phyloP scores from a whole-genome alignment of 208 protist genomes.

The Trypanosoma scelopori region DNA sequence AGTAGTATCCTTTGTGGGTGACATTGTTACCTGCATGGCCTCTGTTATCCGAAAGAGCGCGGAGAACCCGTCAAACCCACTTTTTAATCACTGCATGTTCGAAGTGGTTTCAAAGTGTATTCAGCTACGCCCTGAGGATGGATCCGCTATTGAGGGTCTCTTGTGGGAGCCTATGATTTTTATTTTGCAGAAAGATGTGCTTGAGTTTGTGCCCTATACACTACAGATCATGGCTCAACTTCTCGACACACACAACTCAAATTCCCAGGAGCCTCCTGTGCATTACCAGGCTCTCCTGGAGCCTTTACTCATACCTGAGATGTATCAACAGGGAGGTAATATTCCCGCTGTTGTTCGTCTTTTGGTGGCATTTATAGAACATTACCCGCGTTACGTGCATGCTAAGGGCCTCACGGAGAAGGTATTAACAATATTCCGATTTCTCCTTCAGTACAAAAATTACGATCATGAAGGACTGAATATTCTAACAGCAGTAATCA shows the following conservation, averaged over 20 bases:
- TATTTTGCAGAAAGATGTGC: slow-evolving; percentile 90
- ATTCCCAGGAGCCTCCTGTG: slow-evolving; percentile 36
- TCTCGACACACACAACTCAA: slow-evolving; percentile 71
- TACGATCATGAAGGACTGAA: slow-evolving; percentile 92
- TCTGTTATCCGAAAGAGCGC: slow-evolving; percentile 52
- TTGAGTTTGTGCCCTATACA: slow-evolving; percentile 96
- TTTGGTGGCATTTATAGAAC: slow-evolving; percentile 71
- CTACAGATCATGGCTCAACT: slow-evolving; percentile 96
- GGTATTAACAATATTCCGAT: slow-evolving; percentile 57
- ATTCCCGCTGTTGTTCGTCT: slow-evolving; percentile 84
- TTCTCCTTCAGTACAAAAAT: slow-evolving; percentile 78
- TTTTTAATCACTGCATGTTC: slow-evolving; percentile 97
- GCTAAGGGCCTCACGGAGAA: slow-evolving; percentile 51
- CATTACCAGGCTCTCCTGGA: slow-evolving; percentile 59
- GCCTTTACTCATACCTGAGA: slow-evolving; percentile 59
- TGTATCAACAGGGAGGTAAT: slow-evolving; percentile 69
- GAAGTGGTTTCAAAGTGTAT: slow-evolving; percentile 94
- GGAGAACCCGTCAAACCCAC: slow-evolving; percentile 93
- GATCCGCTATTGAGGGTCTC: slow-evolving; percentile 66
- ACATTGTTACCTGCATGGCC: slow-evolving; percentile 57
- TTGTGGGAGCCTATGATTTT: slow-evolving; percentile 86
- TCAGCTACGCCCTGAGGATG: slow-evolving; percentile 45
- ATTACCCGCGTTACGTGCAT: slow-evolving; percentile 74
- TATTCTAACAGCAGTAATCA: slow-evolving; percentile 80
- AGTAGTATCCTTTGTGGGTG: slow-evolving; percentile 54